Evolutionary conservation across 805 yeast species (phyloP).

Genomic region (Candida dendrica): DNA sequence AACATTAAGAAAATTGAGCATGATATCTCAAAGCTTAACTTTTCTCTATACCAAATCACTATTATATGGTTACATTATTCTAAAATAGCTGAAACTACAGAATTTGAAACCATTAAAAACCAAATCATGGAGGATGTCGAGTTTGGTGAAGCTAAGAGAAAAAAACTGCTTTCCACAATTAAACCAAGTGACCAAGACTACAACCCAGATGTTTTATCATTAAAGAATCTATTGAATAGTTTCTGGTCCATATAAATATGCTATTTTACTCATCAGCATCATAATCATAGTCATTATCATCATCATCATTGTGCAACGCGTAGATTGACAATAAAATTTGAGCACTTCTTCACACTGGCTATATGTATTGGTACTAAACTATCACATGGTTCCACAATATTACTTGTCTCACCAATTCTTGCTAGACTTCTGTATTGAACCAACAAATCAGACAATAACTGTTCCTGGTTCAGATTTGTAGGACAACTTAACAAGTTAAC

Average conservation of each 20-base stretch:
- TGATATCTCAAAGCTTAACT: neutral
- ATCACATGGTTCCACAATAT: slow-evolving; percentile 24
- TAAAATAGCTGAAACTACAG: neutral
- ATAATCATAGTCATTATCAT: no score
- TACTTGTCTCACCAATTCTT: slow-evolving; percentile 28
- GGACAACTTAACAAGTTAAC: slow-evolving; percentile 70
- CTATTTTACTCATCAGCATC: no score
- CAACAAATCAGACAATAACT: slow-evolving; percentile 47
- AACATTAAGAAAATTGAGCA: neutral
- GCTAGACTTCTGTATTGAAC: slow-evolving; percentile 56
- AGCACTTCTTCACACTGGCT: slow-evolving; percentile 54
- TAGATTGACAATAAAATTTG: slow-evolving; percentile 53
- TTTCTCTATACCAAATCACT: neutral
- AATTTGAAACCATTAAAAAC: neutral
- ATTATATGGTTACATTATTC: neutral
- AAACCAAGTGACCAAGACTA: neutral
- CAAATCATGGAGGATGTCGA: neutral
- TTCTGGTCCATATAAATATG: neutral
- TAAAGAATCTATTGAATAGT: neutral
- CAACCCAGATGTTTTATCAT: neutral
- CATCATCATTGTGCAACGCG: slow-evolving; percentile 27
- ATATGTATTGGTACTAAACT: slow-evolving; percentile 69
- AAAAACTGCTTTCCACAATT: neutral
- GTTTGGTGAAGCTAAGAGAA: neutral
- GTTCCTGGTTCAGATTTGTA: slow-evolving; percentile 49